Evolutionary conservation across 495 filamentous ascomycete species (phyloP).

Genomic region (Diplogelasinospora grovesii): DNA sequence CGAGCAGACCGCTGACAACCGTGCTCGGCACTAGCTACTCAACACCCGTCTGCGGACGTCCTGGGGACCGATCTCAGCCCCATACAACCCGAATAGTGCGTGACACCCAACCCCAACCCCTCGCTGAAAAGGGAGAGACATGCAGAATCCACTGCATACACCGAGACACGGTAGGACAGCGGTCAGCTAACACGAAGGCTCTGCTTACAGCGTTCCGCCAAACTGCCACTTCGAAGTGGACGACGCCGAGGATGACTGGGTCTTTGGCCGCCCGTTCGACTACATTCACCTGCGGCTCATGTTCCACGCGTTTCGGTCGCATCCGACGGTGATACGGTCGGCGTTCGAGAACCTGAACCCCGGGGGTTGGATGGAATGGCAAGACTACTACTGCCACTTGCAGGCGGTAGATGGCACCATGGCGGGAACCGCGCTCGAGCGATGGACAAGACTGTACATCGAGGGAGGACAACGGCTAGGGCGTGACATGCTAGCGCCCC

Average conservation of each 20-base stretch:
- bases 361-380: slow-evolving; percentile 46
- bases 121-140: too few relatives aligned
- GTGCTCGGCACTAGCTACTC: too few relatives aligned
- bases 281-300: slow-evolving; percentile 43
- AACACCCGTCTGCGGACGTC: slow-evolving; percentile 20
- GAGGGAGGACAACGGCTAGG: slow-evolving; percentile 20
- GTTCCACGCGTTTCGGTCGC: slow-evolving; percentile 36
- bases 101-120: too few relatives aligned
- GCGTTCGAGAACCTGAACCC: slow-evolving; percentile 38
- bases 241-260: slow-evolving; percentile 47
- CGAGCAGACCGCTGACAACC: too few relatives aligned
- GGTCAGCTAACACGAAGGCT: too few relatives aligned
- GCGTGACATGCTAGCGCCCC: slow-evolving; percentile 13
- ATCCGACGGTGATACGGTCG: slow-evolving; percentile 32
- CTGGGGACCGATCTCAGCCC: slow-evolving; percentile 44
- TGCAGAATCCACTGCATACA: too few relatives aligned
- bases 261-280: slow-evolving; percentile 38
- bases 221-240: slow-evolving; percentile 45
- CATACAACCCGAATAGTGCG: slow-evolving; percentile 32
- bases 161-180: too few relatives aligned
- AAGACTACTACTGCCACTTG: slow-evolving; percentile 35
- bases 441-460: slow-evolving; percentile 25
- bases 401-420: slow-evolving; percentile 22
- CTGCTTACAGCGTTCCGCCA: slow-evolving; percentile 37
- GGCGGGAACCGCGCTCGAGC: slow-evolving; percentile 22